A percentile compares a stretch with the other conserved stretches of the same genome.
Evolutionary conservation across 805 yeast genomes (phyloP).

Genomic region (Pichia thaimueangensis): DNA sequence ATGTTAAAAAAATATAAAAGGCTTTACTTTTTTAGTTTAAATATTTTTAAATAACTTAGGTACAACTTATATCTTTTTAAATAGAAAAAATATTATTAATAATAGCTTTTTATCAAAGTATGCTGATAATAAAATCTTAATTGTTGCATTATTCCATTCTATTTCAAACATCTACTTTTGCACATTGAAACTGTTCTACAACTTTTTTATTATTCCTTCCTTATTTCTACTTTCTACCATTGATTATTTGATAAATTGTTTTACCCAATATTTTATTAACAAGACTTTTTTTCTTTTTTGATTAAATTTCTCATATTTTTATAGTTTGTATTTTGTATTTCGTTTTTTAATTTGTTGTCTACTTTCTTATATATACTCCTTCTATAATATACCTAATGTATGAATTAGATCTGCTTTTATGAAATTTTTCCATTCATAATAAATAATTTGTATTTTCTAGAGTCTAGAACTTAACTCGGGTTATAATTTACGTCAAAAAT

Average conservation of each 20-base stretch:
- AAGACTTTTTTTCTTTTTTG: background rate
- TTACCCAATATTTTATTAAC: background rate
- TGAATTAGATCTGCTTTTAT: constrained; percentile 5
- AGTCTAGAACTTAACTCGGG: too few relatives aligned
- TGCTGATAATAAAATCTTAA: too few relatives aligned
- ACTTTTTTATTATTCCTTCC: too few relatives aligned
- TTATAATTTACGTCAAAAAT: too few relatives aligned
- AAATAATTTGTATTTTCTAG: too few relatives aligned
- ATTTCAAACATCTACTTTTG: too few relatives aligned
- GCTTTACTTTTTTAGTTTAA: background rate
- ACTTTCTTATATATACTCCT: constrained; percentile 4
- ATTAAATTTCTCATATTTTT: background rate
- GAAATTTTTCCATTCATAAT: background rate
- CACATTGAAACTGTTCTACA: too few relatives aligned
- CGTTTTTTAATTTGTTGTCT: background rate
- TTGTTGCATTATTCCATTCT: background rate
- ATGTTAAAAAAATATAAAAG: background rate
- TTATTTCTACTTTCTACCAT: background rate
- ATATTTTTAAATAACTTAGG: background rate
- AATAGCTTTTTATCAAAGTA: background rate
- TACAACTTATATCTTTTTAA: constrained; percentile 2
- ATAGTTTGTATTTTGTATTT: too few relatives aligned
- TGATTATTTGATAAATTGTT: background rate
- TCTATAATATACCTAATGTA: constrained; percentile 9
- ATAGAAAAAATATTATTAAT: background rate